Conservation (phyloP, 2,329 filamentous ascomycete genomes). For the Ophiostoma perfectum region DNA sequence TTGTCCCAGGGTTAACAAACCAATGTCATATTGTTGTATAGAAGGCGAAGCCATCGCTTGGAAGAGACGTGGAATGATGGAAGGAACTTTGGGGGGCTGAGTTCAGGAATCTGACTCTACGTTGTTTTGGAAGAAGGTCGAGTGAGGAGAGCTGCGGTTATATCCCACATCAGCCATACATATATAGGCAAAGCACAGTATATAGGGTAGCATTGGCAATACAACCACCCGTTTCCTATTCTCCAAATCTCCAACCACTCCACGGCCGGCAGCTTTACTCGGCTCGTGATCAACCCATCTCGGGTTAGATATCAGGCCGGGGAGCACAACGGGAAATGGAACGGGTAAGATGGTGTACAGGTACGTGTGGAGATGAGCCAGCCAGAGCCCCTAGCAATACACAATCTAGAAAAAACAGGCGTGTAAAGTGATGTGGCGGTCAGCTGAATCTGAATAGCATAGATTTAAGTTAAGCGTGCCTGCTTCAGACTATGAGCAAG, state of each 20-base stretch:
- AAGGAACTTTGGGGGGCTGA: not conserved
- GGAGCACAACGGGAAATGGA: not conserved
- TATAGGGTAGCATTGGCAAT: too few species aligned
- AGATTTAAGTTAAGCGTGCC: too few species aligned
- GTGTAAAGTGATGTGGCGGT: too few species aligned
- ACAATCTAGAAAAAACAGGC: too few species aligned
- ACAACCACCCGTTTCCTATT: not conserved
- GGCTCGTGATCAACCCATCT: not conserved
- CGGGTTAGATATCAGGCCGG: not conserved
- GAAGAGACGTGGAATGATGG: too few species aligned
- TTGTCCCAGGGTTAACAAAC: conserved; percentile 10
- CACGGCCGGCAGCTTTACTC: not conserved
- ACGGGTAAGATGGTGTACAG: not conserved
- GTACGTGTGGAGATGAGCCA: not conserved
- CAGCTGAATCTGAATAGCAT: too few species aligned
- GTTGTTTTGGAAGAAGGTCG: too few species aligned
- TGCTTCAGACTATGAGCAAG: too few species aligned
- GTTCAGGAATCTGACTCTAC: not conserved
- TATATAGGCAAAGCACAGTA: not conserved
- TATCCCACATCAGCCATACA: not conserved
- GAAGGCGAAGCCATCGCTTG: not conserved
- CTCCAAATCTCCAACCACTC: not conserved
- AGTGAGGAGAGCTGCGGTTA: not conserved
- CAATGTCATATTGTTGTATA: conserved; percentile 13
- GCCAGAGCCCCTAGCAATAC: too few species aligned